Evolutionary conservation across 1,139 yeast genomes (phyloP).

Genomic region (Debaryomycetaceae sp.): DNA sequence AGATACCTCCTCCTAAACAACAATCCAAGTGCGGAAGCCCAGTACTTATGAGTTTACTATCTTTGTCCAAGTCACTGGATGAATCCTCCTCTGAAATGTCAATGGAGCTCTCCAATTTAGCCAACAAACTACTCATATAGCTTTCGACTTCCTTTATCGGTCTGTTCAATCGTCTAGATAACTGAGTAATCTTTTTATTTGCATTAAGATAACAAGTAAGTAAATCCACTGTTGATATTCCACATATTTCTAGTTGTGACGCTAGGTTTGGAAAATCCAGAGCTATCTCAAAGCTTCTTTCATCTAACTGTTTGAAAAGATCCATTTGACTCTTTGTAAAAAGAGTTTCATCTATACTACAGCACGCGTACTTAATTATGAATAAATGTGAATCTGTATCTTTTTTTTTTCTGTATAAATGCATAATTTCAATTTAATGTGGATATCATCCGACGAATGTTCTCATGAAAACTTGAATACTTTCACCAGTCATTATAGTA

Average conservation of each 20-base stretch:
- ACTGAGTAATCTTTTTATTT: constrained; percentile 13
- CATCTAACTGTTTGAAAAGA: constrained; percentile 22
- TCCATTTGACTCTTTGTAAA: constrained; percentile 23
- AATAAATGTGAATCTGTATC: no score
- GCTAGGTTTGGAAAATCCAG: constrained; percentile 14
- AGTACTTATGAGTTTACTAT: constrained; percentile 39
- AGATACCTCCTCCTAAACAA: constrained; percentile 66
- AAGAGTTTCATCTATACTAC: no score
- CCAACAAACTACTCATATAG: constrained; percentile 30
- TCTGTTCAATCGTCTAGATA: constrained; percentile 45
- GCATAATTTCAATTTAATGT: no score
- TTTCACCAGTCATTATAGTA: no score
- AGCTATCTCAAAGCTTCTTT: constrained; percentile 7
- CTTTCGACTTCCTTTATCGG: constrained; percentile 45
- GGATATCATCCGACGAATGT: no score
- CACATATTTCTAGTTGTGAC: constrained; percentile 14
- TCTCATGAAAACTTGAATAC: no score
- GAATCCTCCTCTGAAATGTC: neutral
- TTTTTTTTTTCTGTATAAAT: no score
- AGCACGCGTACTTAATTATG: no score
- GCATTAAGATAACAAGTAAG: constrained; percentile 11
- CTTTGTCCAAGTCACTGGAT: constrained; percentile 1
- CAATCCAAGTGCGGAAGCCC: constrained; percentile 60
- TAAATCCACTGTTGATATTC: constrained; percentile 24
- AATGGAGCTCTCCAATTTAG: constrained; percentile 12